Evolutionary conservation across 2,329 filamentous ascomycete genomes (phyloP).

Genomic region (Septoria linicola): DNA sequence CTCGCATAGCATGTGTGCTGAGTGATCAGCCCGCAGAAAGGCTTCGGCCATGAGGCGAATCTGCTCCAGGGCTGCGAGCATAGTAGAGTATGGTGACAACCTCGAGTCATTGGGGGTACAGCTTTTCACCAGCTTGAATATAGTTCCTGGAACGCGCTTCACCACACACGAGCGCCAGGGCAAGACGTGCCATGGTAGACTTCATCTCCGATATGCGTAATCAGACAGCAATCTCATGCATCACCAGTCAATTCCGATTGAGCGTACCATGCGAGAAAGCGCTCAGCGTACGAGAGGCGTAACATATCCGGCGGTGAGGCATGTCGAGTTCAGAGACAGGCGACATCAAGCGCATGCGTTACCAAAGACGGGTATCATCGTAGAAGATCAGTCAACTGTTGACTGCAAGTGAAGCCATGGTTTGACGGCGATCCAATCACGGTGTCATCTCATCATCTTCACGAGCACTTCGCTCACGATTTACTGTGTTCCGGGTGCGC

Average conservation of each 20-base stretch:
- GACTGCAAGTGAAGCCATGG: conserved; percentile 5
- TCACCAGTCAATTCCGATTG: conserved; percentile 12
- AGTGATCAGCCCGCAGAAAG: not conserved
- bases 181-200: conserved; percentile 9
- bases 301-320: conserved; percentile 13
- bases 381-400: conserved; percentile 16
- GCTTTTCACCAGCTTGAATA: conserved; percentile 6
- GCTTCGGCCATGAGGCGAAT: not conserved
- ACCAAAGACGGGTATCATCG: conserved; percentile 23
- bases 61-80: not conserved
- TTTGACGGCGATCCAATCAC: conserved; percentile 12
- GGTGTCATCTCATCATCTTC: conserved; percentile 27
- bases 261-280: conserved; percentile 11
- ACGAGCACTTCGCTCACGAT: conserved; percentile 26
- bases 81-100: not conserved
- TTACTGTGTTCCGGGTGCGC: conserved; percentile 36
- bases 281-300: conserved; percentile 16
- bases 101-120: conserved; percentile 1
- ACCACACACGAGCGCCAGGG: conserved; percentile 8
- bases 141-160: not conserved
- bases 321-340: conserved; percentile 17
- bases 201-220: conserved; percentile 9
- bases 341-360: conserved; percentile 20
- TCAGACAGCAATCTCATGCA: conserved; percentile 3
- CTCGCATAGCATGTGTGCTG: not conserved